These are phyloP conservation scores for Monosporascus sp. DNA, from an alignment of 2,329 filamentous ascomycete species.

Conservation along the genomic window DNA sequence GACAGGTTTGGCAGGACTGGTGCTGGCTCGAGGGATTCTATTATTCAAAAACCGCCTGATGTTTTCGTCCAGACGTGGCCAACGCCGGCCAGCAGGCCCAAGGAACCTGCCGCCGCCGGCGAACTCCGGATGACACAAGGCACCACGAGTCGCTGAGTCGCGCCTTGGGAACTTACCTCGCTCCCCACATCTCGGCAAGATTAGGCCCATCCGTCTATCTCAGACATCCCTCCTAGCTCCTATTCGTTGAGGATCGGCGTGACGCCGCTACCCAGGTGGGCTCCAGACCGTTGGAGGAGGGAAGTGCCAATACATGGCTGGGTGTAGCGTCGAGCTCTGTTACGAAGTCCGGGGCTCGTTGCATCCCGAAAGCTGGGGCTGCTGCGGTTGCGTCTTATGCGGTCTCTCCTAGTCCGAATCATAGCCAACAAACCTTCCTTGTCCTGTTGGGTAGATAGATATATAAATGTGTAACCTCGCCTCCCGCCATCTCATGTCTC, in stretches of 20 bases:
- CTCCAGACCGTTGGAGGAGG: not conserved
- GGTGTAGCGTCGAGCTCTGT: not conserved
- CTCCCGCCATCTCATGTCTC: not conserved
- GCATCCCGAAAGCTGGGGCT: not conserved
- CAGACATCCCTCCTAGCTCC: not conserved
- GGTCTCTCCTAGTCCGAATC: no score
- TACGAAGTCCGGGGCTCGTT: not conserved
- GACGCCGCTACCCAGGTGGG: not conserved
- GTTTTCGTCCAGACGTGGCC: not conserved
- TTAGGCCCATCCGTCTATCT: not conserved
- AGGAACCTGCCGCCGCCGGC: not conserved
- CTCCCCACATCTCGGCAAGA: not conserved
- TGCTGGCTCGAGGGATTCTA: not conserved
- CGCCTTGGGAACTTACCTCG: not conserved
- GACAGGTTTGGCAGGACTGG: no score
- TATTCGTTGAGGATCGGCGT: not conserved
- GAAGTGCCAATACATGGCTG: not conserved
- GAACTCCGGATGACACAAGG: not conserved
- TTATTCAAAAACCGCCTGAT: not conserved
- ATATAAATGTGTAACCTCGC: not conserved
- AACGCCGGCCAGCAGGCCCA: not conserved
- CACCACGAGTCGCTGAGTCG: not conserved
- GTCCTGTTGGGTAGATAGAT: not conserved
- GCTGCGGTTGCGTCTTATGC: no score
- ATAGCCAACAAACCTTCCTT: no score